Percentiles rank a stretch among this genome's conserved stretches.
Evolutionary conservation across 148 eudicot genomes (phyloP).

Genomic region (Talinum fruticosum): DNA sequence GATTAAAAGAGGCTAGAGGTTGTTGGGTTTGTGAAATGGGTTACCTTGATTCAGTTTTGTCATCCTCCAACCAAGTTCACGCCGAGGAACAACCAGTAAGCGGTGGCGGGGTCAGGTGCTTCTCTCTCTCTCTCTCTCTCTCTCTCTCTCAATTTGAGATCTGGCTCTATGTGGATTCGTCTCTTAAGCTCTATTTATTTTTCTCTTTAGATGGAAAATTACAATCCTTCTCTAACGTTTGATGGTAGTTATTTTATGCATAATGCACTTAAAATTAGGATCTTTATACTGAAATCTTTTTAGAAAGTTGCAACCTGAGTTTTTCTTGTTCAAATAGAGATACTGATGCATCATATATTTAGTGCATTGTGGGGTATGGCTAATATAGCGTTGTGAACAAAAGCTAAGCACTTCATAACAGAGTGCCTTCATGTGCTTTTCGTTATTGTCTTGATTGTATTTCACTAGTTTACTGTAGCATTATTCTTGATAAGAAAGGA

Average conservation of each 20-base stretch:
- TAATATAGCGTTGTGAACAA: too few relatives aligned
- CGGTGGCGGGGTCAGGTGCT: conserved; percentile 84
- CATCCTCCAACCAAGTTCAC: conserved; percentile 61
- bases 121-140: background rate
- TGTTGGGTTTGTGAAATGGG: conserved; percentile 57
- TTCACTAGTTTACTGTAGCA: too few relatives aligned
- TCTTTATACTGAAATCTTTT: too few relatives aligned
- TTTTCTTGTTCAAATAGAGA: too few relatives aligned
- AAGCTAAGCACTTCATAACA: too few relatives aligned
- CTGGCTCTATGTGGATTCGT: background rate
- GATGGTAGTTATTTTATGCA: too few relatives aligned
- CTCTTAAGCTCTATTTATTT: background rate
- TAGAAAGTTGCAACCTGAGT: too few relatives aligned
- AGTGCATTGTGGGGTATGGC: too few relatives aligned
- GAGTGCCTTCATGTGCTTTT: too few relatives aligned
- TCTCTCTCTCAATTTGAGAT: conserved; percentile 13
- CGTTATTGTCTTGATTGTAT: too few relatives aligned
- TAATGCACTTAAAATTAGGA: too few relatives aligned
- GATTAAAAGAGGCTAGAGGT: conserved; percentile 23
- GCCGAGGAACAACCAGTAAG: conserved; percentile 69
- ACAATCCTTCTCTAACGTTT: background rate
- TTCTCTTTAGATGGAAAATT: background rate
- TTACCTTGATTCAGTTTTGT: conserved; percentile 75
- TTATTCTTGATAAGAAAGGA: background rate
- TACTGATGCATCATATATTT: too few relatives aligned